These are phyloP conservation scores for Luffa aegyptiaca DNA, from an alignment of 306 rosid genomes.

Conservation along the genomic window DNA sequence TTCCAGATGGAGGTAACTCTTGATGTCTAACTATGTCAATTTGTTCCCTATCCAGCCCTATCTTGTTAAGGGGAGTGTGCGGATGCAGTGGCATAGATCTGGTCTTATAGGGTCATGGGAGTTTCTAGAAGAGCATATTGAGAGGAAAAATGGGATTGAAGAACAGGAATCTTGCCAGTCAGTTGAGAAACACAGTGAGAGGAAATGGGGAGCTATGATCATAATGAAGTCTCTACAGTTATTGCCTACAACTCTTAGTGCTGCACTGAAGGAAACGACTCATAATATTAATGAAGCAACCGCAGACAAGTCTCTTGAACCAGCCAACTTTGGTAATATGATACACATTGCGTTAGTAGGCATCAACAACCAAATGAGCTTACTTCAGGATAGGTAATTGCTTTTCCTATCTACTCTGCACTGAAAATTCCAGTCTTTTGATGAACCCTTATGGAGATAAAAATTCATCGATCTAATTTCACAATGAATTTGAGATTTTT, in stretches of 20 bases:
- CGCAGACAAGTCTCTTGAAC: slow-evolving; percentile 34
- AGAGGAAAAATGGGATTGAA: slow-evolving; percentile 45
- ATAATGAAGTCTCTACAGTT: slow-evolving; percentile 80
- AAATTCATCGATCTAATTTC: neutral
- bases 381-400: slow-evolving; percentile 84
- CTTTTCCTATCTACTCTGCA: neutral
- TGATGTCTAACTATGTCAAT: slow-evolving; percentile 26
- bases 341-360: slow-evolving; percentile 93
- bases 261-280: slow-evolving; percentile 72
- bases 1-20: neutral
- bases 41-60: slow-evolving; percentile 53
- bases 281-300: slow-evolving; percentile 37
- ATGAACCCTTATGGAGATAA: neutral
- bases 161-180: slow-evolving; percentile 30
- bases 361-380: slow-evolving; percentile 93
- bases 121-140: slow-evolving; percentile 63
- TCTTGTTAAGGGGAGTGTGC: slow-evolving; percentile 89
- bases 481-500: neutral
- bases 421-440: neutral
- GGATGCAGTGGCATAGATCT: slow-evolving; percentile 99
- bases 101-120: slow-evolving; percentile 97
- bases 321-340: slow-evolving; percentile 64
- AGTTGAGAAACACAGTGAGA: slow-evolving; percentile 53
- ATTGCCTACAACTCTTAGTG: slow-evolving; percentile 61
- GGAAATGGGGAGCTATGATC: slow-evolving; percentile 96